Percentiles rank a stretch among this genome's conserved stretches.
These are phyloP conservation scores for Dactylonectria estremocensis DNA, from an alignment of 2,329 filamentous ascomycete species.

Conservation along the genomic window DNA sequence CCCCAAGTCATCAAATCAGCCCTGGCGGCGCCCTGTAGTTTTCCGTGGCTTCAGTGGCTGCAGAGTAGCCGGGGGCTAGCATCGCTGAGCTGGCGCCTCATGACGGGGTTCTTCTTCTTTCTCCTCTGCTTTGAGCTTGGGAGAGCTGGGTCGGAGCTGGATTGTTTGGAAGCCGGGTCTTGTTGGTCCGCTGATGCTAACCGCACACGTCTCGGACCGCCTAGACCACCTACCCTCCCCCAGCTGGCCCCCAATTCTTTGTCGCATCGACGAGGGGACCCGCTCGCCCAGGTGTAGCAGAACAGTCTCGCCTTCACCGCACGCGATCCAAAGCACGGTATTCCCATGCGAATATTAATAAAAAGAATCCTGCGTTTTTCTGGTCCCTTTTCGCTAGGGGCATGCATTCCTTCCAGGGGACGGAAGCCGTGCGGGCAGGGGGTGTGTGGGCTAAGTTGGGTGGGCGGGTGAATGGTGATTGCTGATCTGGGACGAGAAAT, in stretches of 20 bases:
- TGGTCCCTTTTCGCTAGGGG: not conserved
- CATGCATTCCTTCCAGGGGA: constrained; percentile 8
- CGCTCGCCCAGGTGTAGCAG: constrained; percentile 13
- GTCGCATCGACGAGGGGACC: constrained; percentile 17
- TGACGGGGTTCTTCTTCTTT: too few relatives aligned
- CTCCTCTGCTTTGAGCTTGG: too few relatives aligned
- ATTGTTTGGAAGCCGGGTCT: too few relatives aligned
- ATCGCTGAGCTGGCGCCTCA: not conserved
- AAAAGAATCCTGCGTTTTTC: not conserved
- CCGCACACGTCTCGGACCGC: not conserved
- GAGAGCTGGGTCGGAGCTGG: too few relatives aligned
- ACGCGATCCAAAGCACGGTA: not conserved
- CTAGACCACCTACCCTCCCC: not conserved
- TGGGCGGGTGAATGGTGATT: constrained; percentile 9
- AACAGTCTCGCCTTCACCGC: constrained; percentile 16
- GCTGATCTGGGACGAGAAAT: constrained; percentile 29
- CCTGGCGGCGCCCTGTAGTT: not conserved
- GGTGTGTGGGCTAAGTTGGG: too few relatives aligned
- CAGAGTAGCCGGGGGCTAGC: not conserved
- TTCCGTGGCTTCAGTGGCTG: constrained; percentile 21
- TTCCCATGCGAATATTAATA: constrained; percentile 1
- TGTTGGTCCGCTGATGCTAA: not conserved
- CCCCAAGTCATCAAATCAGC: not conserved
- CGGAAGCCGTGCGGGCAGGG: constrained; percentile 9
- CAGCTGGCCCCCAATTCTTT: not conserved